Evolutionary conservation across 352 stramenopile genomes (phyloP), one percentile per base, ranked within the genome.

Genomic region (Pythium phragmitis): DNA sequence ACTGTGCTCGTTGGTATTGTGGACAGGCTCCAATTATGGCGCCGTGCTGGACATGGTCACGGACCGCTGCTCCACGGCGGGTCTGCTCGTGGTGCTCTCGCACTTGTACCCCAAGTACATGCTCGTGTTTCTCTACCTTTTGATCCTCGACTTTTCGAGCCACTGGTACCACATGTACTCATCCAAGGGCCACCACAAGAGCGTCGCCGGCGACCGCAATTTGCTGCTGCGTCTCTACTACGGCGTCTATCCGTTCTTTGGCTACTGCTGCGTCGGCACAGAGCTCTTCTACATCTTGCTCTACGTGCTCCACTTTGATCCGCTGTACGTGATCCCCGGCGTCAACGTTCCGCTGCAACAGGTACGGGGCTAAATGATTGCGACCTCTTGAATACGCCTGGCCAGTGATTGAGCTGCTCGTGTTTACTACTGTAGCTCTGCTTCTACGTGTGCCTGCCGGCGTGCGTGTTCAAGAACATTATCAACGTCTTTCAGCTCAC

Each of bases 101-200:
- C 82, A 94, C 59, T 66, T 98, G 64, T 98, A 99, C 75, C 77
- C 80, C 37, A 63, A 89, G 56, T 82, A 91, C 65, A 84, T 85
- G 69, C 67, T 94, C 11, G 59, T 72, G 37, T 97, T 97, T 72
- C 68, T 96, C 39, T 89, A 91, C 57, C 71, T 99, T 39, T 87
- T 98, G 43, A 87, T 98, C 55, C 77, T 99, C 54, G 96, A 99
- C 80, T 98, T 99, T 45, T 91, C 90, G 41, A 98, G 92, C 69
- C 97, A 99, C 78, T 99, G 96, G 96, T 98, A 94, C 75, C 96
- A 99, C 88, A 98, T 99, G 88, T 98, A 98, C 76, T 96, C 88
- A 63, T 97, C 80, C 13, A 82, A 86, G 46, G 82, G 91, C 53
- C 96, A 99, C 86, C 96, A 99, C 80, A 99, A 99, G 84, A 81